Evolutionary conservation across 2,329 filamentous ascomycete genomes (phyloP), one percentile per base, ranked within the genome.

Genomic region (Pseudogymnoascus sp.): DNA sequence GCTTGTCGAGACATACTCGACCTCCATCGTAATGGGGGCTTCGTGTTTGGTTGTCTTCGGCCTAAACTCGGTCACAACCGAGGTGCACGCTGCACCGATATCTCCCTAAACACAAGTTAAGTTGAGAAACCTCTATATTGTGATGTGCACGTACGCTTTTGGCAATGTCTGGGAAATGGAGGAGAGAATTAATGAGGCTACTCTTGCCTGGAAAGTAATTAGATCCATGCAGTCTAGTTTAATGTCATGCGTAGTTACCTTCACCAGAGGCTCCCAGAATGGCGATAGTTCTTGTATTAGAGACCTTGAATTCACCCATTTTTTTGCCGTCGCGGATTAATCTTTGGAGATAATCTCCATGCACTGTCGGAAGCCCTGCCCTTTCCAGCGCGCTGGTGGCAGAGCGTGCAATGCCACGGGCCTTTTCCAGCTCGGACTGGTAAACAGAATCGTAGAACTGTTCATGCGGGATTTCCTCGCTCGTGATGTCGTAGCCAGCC

Each of bases 121-220:
- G 54, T 42, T 40, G 31, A 10, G 4, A 31, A 39, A 34, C n/a
- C 5, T 51, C 16, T 14, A n/a, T 16, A 31, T 7, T 29, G 29
- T 12, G 16, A 21, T 62, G 16, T 45, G 10, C 14, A 64, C 68
- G 6, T 47, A 71, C 69, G 39, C 66, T 70, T 64, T 69, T 66
- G 10, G 69, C 69, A 31, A 75, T 62, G 0, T 69, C 69, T 3
- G 72, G 70, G 3, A 70, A 68, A 42, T 74, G 69, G 1, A 76
- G 70, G 0, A 76, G 66, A 10, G 73, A 73, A 60, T 75, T 76
- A 14, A 75, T 74, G 2, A 75, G 65, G 62, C 69, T 74, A 59
- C 74, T 75, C 66, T 69, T 71, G 39, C 72, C 72, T 71, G 21
- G 4, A 40, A 40, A 5, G 4, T 51, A 11, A 51, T 69, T 42